Conservation (phyloP, 2,329 filamentous ascomycete genomes). For the Pestalotiopsis fici region DNA sequence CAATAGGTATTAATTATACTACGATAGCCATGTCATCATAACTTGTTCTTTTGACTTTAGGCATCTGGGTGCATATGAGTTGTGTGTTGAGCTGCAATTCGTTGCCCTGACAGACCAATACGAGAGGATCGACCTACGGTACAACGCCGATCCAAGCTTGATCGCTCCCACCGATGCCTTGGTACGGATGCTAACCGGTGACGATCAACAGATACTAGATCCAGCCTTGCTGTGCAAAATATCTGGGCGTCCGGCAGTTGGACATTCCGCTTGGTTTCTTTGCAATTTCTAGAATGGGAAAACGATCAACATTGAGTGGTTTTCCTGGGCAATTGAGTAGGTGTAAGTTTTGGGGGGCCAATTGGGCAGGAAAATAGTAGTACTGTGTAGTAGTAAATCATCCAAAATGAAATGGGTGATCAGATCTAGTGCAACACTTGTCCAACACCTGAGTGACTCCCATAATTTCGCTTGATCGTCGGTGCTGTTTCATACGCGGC, state of each 20-base stretch:
- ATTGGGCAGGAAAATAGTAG: background rate
- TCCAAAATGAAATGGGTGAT: background rate
- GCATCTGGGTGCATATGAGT: background rate
- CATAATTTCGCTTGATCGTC: constrained; percentile 3
- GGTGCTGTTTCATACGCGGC: constrained; percentile 1
- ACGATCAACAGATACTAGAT: background rate
- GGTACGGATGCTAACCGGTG: background rate
- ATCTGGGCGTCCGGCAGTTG: background rate
- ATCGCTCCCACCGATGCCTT: background rate
- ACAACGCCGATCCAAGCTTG: background rate
- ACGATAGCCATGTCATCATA: background rate
- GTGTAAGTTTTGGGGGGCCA: no score
- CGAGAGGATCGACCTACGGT: background rate
- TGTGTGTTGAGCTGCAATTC: background rate
- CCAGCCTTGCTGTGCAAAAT: background rate
- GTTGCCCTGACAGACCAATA: background rate
- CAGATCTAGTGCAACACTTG: background rate
- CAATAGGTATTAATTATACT: no score
- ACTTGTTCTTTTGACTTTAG: background rate
- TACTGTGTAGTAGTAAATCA: background rate
- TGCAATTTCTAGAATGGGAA: background rate
- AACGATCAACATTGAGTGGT: background rate
- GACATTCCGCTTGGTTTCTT: background rate
- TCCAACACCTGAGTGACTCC: background rate
- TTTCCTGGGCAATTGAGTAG: background rate